Evolutionary conservation across 768 basidiomycete genomes (phyloP), one percentile per base, ranked within the genome.

Genomic region (Naematelia aurantialba): DNA sequence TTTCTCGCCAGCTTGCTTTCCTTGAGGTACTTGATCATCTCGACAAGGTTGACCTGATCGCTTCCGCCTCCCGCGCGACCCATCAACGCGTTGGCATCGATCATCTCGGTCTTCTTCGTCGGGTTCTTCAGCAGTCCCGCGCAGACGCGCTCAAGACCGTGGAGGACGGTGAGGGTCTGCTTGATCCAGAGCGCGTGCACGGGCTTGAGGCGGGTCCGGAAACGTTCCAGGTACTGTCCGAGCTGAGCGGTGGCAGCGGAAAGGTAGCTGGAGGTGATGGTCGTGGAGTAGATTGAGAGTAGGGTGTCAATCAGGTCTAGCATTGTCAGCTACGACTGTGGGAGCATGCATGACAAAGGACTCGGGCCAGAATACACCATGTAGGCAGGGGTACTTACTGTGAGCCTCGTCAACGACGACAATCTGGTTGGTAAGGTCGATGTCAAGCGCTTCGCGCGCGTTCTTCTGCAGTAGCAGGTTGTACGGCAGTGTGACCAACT

Each of bases 321-420:
- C n/a, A 27, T 4, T 3, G 30, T 48, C 22, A 60, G 24, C 8
- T 39, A 39, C 34, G 17, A 39, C 25, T 29, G n/a, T 4, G 30
- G 52, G 48, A 55, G 30, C 31, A n/a, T 29, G 4, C 14, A 12
- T 21, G 8, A 51, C 21, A 24, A n/a, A n/a, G n/a, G n/a, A n/a
- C n/a, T n/a, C n/a, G n/a, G n/a, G n/a, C n/a, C n/a, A 21, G 31
- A 3, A n/a, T 14, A 3, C 21, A n/a, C 29, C 31, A 12, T n/a
- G 25, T 2, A 29, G 4, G 12, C 11, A 49, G 5, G 13, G n/a
- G 39, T 19, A 79, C 89, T 58, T 67, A 92, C 91, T 97, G 76
- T 99, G 94, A 0, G 94, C 94, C 79, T 99, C 94, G 70, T 99
- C 94, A 55, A 99, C 85, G 22, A 98, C 82, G 27, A 99, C 84